Base-by-base conservation (phyloP, 352 stramenopile genomes). In the Phytophthora sojae region DNA sequence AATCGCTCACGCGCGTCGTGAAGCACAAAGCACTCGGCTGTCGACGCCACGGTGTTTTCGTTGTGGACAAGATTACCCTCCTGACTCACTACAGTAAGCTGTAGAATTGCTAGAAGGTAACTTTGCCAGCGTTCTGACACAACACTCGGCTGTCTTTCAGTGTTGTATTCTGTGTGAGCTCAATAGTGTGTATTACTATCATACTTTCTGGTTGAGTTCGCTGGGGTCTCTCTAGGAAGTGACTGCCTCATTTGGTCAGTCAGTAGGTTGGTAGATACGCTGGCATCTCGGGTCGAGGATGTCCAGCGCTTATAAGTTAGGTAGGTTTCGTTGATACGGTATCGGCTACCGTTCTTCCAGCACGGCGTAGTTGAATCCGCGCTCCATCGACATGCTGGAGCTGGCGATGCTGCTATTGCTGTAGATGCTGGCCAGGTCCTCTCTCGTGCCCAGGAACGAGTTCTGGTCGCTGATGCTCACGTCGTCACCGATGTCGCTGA, bases 401-500 rank as follows among this genome's bases (percentile, higher is more conserved):
- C 69, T 80, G 25, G 52, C 35, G 25, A 79, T 55, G 37, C 68
- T 80, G 61, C 61, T 77, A 39, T 32, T 32, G 35, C 64, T 80
- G 39, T 75, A 75, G 29, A 54, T 19, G 52, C 73, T 80, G 32
- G 29, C 67, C 15, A 71, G 5, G 14, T 80, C 69, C 32, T 80
- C 73, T 54, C 54, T 55, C 0, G 51, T 67, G 35, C 79, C 79
- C 14, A 86, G 49, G 57, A 86, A 86, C 57, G 79, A 86, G 47
- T 82, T 80, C 53, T 82, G 71, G 25, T 69, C 70, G 21, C 62
- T 73, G 21, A 71, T 59, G 26, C 69, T 72, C 45, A 88, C 61
- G 30, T 85, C 77, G 23, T 83, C 82, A 5, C 79, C 72, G 37
- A 89, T 77, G 37, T 86, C 81, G 52, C 80, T 88, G 29, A 90